Percentiles rank a stretch among this genome's conserved stretches.
These are phyloP conservation scores for Geotrichum australiense DNA, from an alignment of 1,139 yeast genomes.

Conservation along the genomic window DNA sequence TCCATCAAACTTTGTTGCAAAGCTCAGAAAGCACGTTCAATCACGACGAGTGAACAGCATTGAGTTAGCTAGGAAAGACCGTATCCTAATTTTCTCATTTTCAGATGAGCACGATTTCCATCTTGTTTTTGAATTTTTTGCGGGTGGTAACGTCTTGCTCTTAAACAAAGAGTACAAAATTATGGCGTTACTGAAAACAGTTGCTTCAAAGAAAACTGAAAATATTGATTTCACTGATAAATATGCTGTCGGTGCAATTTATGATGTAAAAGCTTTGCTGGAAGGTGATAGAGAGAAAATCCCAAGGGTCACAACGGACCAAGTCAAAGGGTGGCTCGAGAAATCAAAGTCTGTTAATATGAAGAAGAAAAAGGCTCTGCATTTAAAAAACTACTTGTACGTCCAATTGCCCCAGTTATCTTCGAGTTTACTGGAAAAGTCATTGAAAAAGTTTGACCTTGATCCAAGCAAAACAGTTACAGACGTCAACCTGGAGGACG, in stretches of 20 bases:
- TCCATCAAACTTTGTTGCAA: constrained; percentile 81
- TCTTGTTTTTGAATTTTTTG: constrained; percentile 82
- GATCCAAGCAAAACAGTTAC: constrained; percentile 36
- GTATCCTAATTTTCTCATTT: constrained; percentile 74
- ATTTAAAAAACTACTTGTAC: constrained; percentile 67
- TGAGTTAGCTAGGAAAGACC: constrained; percentile 67
- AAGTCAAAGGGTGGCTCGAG: constrained; percentile 48
- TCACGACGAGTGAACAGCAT: constrained; percentile 69
- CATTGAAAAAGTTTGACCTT: constrained; percentile 43
- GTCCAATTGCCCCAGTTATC: constrained; percentile 68
- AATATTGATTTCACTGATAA: constrained; percentile 16
- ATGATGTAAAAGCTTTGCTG: constrained; percentile 14
- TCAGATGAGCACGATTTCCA: constrained; percentile 67
- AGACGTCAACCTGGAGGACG: constrained; percentile 21
- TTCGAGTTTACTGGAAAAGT: constrained; percentile 64
- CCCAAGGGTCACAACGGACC: constrained; percentile 31
- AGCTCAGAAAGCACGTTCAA: constrained; percentile 78
- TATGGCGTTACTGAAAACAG: constrained; percentile 41
- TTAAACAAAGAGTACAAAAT: constrained; percentile 62
- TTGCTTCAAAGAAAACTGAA: constrained; percentile 9
- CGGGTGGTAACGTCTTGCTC: constrained; percentile 85
- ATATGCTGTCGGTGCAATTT: constrained; percentile 23
- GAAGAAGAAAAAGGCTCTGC: constrained; percentile 34
- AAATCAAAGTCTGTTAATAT: constrained; percentile 6
- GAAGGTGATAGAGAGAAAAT: constrained; percentile 6